Evolutionary conservation across 1,284 basidiomycete genomes (phyloP).

Genomic region (Puccinia polysora): DNA sequence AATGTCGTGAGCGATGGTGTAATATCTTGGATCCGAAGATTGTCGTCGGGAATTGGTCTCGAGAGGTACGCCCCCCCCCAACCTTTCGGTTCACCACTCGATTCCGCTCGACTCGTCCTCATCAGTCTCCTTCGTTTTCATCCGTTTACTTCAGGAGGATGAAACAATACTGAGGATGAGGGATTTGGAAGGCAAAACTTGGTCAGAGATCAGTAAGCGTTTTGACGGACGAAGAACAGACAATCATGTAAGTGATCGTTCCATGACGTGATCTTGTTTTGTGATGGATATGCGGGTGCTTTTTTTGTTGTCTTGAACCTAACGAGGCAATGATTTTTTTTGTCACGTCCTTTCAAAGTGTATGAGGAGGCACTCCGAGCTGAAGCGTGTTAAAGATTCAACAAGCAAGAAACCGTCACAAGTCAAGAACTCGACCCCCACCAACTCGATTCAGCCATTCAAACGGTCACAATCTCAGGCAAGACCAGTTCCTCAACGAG

Average conservation of each 20-base stretch:
- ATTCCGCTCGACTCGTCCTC: neutral
- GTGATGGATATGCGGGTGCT: neutral
- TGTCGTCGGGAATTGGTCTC: conserved; percentile 32
- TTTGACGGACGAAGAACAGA: conserved; percentile 45
- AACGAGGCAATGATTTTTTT: neutral
- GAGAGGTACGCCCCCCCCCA: conserved; percentile 1
- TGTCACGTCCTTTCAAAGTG: neutral
- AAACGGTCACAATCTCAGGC: too few relatives aligned
- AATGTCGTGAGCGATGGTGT: conserved; percentile 39
- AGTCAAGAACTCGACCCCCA: too few relatives aligned
- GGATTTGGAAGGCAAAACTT: conserved; percentile 43
- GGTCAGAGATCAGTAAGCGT: conserved; percentile 45
- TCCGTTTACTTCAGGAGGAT: conserved; percentile 45
- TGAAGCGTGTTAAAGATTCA: neutral
- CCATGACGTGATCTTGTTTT: neutral
- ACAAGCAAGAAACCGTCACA: neutral
- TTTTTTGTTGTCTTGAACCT: neutral
- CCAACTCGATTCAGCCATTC: too few relatives aligned
- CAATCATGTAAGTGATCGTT: conserved; percentile 43
- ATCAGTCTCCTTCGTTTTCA: neutral
- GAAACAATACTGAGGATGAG: conserved; percentile 36
- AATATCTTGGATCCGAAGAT: conserved; percentile 34
- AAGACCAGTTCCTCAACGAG: too few relatives aligned
- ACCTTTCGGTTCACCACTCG: neutral
- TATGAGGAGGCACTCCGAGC: conserved; percentile 8